Conservation (phyloP, 305 asterid species). For the Rubia peregrina region DNA sequence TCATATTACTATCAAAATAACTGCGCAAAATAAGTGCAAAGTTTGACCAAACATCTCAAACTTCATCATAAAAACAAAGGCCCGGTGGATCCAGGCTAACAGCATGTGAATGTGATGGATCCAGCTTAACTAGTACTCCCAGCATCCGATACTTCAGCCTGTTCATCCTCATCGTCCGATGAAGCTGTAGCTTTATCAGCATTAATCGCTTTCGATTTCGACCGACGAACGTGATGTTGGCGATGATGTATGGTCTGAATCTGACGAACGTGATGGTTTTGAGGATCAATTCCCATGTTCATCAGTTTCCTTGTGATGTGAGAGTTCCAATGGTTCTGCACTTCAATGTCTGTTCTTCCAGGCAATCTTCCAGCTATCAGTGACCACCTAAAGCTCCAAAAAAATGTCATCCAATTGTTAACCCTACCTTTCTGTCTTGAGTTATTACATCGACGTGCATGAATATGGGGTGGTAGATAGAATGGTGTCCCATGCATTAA, state of each 20-base stretch:
- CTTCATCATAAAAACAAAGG: conserved; percentile 7
- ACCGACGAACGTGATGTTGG: not conserved
- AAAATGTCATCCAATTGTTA: not conserved
- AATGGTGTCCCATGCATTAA: too few relatives aligned
- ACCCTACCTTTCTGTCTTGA: too few relatives aligned
- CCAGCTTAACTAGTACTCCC: conserved; percentile 4
- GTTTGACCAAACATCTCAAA: too few relatives aligned
- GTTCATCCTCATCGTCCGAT: too few relatives aligned
- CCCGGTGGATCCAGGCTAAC: too few relatives aligned
- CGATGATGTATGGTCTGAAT: not conserved
- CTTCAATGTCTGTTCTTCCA: conserved; percentile 44
- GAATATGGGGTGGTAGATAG: too few relatives aligned
- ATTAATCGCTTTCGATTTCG: not conserved
- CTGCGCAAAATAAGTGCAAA: too few relatives aligned
- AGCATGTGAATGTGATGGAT: not conserved
- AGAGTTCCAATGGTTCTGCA: conserved; percentile 45
- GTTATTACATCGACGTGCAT: too few relatives aligned
- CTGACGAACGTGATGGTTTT: conserved; percentile 32
- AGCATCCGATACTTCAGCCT: conserved; percentile 9
- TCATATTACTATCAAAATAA: too few relatives aligned
- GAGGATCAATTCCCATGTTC: conserved; percentile 38
- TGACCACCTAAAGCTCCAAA: conserved; percentile 36
- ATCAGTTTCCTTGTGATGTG: conserved; percentile 33
- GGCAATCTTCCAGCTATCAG: conserved; percentile 55
- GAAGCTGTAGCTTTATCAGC: not conserved